phyloP scores from a whole-genome alignment of 257 asterid genomes.

The Parsonsia alboflavescens region DNA sequence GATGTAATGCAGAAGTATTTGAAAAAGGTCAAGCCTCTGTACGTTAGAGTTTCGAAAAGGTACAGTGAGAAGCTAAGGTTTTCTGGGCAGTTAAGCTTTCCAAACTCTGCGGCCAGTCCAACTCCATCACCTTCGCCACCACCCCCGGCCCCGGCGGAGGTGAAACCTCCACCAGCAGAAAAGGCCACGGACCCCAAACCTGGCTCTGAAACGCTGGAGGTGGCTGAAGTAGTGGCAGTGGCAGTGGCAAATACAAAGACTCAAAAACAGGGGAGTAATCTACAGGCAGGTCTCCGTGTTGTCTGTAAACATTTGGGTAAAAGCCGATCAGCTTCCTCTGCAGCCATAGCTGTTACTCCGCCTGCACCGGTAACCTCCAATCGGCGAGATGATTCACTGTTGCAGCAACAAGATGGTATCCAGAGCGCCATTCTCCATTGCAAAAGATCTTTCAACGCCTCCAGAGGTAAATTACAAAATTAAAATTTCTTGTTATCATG shows the following conservation, averaged over 20 bases:
- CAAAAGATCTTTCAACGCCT: constrained; percentile 76
- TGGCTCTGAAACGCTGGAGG: constrained; percentile 16
- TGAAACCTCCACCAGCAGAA: constrained; percentile 7
- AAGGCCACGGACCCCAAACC: neutral
- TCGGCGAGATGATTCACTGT: constrained; percentile 73
- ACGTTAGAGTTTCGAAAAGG: constrained; percentile 67
- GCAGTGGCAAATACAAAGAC: constrained; percentile 26
- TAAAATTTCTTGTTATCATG: neutral
- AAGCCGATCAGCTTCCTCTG: constrained; percentile 68
- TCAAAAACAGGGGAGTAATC: constrained; percentile 43
- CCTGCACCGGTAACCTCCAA: constrained; percentile 31
- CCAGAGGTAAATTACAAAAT: constrained; percentile 44
- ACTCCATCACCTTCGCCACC: constrained; percentile 13
- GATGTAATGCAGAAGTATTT: constrained; percentile 71
- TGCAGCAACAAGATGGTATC: constrained; percentile 79
- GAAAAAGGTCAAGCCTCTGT: constrained; percentile 76
- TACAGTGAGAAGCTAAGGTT: constrained; percentile 58
- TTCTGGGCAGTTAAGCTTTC: constrained; percentile 29
- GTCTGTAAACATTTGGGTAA: constrained; percentile 65
- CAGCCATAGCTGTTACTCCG: constrained; percentile 31
- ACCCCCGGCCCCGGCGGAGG: constrained; percentile 19
- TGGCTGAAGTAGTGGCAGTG: constrained; percentile 5
- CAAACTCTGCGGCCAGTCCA: constrained; percentile 21
- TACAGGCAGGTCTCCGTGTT: constrained; percentile 60
- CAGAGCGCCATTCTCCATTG: constrained; percentile 88